A percentile compares a stretch with the other conserved stretches of the same genome.
Evolutionary conservation across 306 rosid species (phyloP).

Genomic region (Argentina anserina): DNA sequence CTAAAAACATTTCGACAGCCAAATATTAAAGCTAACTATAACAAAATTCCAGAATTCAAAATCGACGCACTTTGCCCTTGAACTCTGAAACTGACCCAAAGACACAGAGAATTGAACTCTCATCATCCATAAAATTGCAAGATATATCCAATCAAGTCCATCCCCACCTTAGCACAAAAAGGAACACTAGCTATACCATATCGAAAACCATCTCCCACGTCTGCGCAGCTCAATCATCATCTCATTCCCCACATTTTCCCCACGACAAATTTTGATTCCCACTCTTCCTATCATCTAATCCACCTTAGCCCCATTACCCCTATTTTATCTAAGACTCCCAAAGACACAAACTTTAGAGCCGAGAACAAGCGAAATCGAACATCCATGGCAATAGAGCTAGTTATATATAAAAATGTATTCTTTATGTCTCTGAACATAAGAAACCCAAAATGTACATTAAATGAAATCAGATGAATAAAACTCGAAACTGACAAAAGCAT

Average conservation of each 20-base stretch:
- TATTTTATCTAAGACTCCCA: not conserved
- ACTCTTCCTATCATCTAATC: not conserved
- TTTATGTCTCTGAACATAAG: not conserved
- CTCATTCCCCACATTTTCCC: not conserved
- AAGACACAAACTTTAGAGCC: not conserved
- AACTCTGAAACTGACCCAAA: not conserved
- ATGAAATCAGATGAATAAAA: conserved; percentile 4
- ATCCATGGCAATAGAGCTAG: not conserved
- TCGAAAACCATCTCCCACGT: not conserved
- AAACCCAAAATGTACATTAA: not conserved
- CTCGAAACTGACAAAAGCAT: conserved; percentile 3
- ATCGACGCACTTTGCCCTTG: not conserved
- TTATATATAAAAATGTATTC: not conserved
- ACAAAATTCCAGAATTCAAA: not conserved
- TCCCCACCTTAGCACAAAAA: not conserved
- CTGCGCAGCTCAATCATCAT: not conserved
- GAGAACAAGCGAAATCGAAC: not conserved
- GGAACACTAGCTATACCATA: not conserved
- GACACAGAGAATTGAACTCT: not conserved
- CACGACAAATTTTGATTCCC: not conserved
- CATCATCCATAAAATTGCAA: not conserved
- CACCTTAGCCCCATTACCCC: not conserved
- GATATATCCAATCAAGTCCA: not conserved
- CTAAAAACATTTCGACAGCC: not conserved
- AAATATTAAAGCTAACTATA: not conserved